Base-by-base conservation (phyloP, 2,329 filamentous ascomycete genomes). In the Claviceps humidiphila region DNA sequence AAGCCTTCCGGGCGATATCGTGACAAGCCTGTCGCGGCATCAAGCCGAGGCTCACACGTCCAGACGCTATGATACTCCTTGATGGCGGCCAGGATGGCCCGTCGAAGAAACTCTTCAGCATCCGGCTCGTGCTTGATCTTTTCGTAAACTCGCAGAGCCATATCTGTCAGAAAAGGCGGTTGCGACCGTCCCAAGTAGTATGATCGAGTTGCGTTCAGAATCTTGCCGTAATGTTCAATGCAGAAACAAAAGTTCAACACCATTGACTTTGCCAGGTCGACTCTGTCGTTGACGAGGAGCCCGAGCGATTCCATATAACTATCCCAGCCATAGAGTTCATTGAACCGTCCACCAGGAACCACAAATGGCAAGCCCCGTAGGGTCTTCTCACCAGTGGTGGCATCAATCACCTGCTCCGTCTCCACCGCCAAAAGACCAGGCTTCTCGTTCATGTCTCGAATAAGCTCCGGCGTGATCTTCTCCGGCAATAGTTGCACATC, bases 241-340 rank as follows among this genome's bases (percentile, higher is more conserved):
- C 89, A 95, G 74, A 98, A 98, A 68, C 89, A 94, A 68, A 97
- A 97, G 72, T 98, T 95, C 61, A 80, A 76, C 50, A 97, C 90
- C 89, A 98, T 97, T 49, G 85, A 80, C 72, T 96, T 95, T 59
- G 89, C 89, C 52, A 97, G 73, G 61, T 96, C 82, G 22, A 89
- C 82, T 54, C 87, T 83, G 64, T 93, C 87, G 63, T 91, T 89
- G 60, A 89, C 81, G 54, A 97, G 74, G 54, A 98, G 76, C 17
- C 93, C 93, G 3, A 97, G 75, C 5, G 91, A 93, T 66, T 91
- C 88, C 89, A 98, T 97, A 73, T 97, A 98, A 66, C 89, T 96
- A 69, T 98, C 93, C 93, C 93, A 98, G 47, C 91, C 91, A 65
- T 98, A 98, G 22, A 98, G 71, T 68, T 98, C 93, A 68, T 98